Base-by-base conservation (phyloP, 768 basidiomycete genomes). In the Hericium erinaceus region DNA sequence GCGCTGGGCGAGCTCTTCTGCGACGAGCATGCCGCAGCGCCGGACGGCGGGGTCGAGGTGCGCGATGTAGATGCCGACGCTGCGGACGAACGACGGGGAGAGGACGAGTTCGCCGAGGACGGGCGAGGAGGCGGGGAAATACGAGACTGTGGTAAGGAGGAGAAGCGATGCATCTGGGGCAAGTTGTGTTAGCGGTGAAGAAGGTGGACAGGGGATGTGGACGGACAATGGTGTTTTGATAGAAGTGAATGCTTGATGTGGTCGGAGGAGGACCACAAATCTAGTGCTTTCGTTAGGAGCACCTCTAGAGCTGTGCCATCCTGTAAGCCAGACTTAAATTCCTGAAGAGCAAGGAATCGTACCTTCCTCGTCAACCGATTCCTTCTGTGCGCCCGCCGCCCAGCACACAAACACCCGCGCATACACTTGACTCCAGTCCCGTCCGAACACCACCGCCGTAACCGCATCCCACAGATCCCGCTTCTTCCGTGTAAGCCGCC, bases 21-120 rank as follows among this genome's bases (percentile, higher is more conserved):
- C 95, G 0, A 82, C 84, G 38, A 98, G 78, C 93, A 99, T 95
- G 3, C 97, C 97, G 63, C 92, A 89, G 24, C 85, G 79, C 3
- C 95, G 85, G 18, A 97, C 79, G 3, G 83, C 76, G 1, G 75
- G 71, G 55, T 95, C 92, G 6, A 84, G 71, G 69, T 95, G 92
- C 0, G 77, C 77, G 48, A 99, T 82, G 65, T 97, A 98, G 5
- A 72, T 70, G 6, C 85, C 80, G 49, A 97, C 77, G 12, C 82
- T 82, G 20, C 74, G 72, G 60, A 98, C 77, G 65, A 98, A 86
- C 1, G 74, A 58, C 4, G 83, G 73, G 12, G 81, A 83, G 33
- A 79, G 69, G 2, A 82, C 77, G 3, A 88, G 68, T 9, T 73
- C 69, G 38, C 70, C 65, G 12, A 84, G 60, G 28, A 73, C 65